These are phyloP conservation scores for Nemania diffusa DNA, from an alignment of 2,329 filamentous ascomycete species.

Conservation along the genomic window DNA sequence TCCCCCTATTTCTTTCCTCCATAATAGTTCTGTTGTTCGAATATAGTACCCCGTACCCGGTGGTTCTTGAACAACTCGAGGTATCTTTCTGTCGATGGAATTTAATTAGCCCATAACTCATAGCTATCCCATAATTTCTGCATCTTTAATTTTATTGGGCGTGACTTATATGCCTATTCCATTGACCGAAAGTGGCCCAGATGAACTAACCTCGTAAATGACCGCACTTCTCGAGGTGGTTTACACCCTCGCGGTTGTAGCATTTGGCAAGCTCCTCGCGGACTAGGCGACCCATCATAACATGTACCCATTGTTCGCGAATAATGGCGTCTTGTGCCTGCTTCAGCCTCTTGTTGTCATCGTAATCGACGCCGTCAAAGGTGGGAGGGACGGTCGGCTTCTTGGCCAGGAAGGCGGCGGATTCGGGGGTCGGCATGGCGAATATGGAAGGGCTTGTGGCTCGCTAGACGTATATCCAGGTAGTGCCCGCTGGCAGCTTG, in stretches of 20 bases:
- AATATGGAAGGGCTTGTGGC: slow-evolving; percentile 2
- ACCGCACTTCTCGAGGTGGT: slow-evolving; percentile 89
- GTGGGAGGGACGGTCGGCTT: slow-evolving; percentile 85
- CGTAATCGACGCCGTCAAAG: slow-evolving; percentile 88
- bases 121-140: background rate
- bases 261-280: slow-evolving; percentile 87
- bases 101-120: slow-evolving; percentile 33
- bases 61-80: slow-evolving; percentile 79
- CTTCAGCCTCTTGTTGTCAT: slow-evolving; percentile 83
- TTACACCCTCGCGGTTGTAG: slow-evolving; percentile 85
- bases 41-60: slow-evolving; percentile 82
- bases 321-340: slow-evolving; percentile 84
- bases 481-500: background rate
- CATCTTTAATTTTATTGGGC: background rate
- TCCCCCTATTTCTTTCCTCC: slow-evolving; percentile 37
- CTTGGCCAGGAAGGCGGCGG: slow-evolving; percentile 81
- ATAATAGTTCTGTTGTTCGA: slow-evolving; percentile 81
- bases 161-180: slow-evolving; percentile 12
- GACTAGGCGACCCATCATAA: slow-evolving; percentile 88
- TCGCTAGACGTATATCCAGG: slow-evolving; percentile 1
- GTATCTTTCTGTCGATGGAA: slow-evolving; percentile 66
- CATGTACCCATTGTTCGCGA: slow-evolving; percentile 87
- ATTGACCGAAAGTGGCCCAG: background rate
- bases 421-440: slow-evolving; percentile 85
- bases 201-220: slow-evolving; percentile 76